Evolutionary conservation across 2,329 filamentous ascomycete genomes (phyloP), one percentile per base, ranked within the genome.

Genomic region (Cercospora berteroae): DNA sequence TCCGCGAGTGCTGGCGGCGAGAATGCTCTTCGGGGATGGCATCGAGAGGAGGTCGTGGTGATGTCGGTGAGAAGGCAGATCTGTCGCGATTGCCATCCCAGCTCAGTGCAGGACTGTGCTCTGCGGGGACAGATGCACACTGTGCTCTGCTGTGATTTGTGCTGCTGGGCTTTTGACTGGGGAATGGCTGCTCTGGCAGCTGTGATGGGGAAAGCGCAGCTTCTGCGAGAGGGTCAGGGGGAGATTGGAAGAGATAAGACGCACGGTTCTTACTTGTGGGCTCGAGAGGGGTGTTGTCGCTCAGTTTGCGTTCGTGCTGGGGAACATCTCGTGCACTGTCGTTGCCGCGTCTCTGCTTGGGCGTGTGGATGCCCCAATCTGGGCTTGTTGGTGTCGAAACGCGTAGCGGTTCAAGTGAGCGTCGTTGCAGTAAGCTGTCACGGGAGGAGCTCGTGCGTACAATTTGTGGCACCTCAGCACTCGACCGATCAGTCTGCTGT

Each of bases 251-350:
- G 4, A 84, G 76, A 29, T 80, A 77, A 13, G 83, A 83, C 8
- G 81, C 80, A 66, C 80, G 79, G 65, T 84, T 80, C 69, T 82
- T 82, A 31, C 79, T 77, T 8, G 79, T 80, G 20, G 81, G 78
- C 57, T 81, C 79, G 20, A 82, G 73, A 7, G 81, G 80, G 8
- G 74, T 78, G 56, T 73, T 73, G 12, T 67, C 70, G 60, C 74
- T 76, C 7, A 68, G 63, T 10, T 67, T 73, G 10, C 71, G 72
- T 10, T 62, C 69, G 33, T 69, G 70, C n/a, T 52, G 44, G 31
- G 64, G 65, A 18, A 27, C 62, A 20, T 64, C n/a, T 12, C 10
- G 58, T 9, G 55, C 20, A 25, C 65, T 57, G 6, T 67, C 61
- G 57, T 71, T 62, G n/a, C 65, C 63, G 4, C 62, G 56, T n/a